phyloP scores from a whole-genome alignment of 2,329 filamentous ascomycete genomes.

The Claviceps sp. region DNA sequence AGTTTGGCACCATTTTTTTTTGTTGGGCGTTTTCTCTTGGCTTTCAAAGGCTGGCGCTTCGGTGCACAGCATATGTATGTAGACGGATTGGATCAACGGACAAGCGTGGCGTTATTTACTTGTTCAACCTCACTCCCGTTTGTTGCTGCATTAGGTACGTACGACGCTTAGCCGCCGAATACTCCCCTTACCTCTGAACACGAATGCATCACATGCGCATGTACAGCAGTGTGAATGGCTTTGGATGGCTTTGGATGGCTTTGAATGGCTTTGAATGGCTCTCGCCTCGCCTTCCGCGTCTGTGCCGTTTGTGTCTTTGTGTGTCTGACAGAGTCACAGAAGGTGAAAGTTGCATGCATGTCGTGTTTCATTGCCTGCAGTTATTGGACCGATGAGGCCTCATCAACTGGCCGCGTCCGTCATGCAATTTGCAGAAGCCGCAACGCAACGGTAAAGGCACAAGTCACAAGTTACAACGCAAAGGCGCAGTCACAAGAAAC shows the following conservation, averaged over 20 bases:
- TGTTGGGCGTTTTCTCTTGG: neutral
- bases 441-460: too few species aligned
- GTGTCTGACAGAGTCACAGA: neutral
- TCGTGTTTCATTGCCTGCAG: neutral
- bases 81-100: neutral
- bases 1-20: neutral
- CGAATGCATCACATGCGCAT: neutral
- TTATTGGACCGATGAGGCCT: neutral
- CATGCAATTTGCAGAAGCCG: too few species aligned
- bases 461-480: too few species aligned
- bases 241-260: too few species aligned
- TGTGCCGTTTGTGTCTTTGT: neutral
- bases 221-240: neutral
- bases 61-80: neutral
- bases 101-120: neutral
- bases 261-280: too few species aligned
- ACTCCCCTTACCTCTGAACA: neutral
- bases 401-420: neutral
- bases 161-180: neutral
- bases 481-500: too few species aligned
- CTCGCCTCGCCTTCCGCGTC: neutral
- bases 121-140: neutral
- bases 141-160: neutral
- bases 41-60: constrained; percentile 4
- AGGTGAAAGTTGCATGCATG: neutral